A percentile compares a stretch with the other conserved stretches of the same genome.
phyloP scores from a whole-genome alignment of 1,284 basidiomycete genomes.

The Anthracocystis panici-leucophaei region DNA sequence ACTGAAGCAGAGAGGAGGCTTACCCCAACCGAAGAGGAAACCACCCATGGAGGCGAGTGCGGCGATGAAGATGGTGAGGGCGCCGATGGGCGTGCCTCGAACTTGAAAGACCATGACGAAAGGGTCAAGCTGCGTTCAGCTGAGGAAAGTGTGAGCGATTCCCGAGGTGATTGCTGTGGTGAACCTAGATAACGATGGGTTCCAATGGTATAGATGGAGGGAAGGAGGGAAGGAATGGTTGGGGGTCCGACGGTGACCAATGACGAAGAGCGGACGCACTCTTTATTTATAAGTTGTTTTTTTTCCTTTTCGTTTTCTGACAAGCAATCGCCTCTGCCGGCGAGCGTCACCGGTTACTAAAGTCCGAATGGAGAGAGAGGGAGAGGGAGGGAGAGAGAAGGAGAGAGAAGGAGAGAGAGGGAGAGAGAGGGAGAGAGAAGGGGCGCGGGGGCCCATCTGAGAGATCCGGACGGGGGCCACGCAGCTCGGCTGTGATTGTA shows the following conservation, averaged over 20 bases:
- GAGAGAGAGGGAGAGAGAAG: background rate
- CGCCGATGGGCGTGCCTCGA: slow-evolving; percentile 65
- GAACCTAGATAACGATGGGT: no score
- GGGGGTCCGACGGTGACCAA: no score
- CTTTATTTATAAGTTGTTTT: background rate
- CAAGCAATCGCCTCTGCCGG: background rate
- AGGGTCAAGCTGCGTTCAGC: background rate
- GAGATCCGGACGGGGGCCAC: background rate
- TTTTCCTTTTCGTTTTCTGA: background rate
- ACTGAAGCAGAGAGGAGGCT: background rate
- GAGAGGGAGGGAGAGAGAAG: background rate
- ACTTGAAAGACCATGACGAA: slow-evolving; percentile 48
- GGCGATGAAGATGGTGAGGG: slow-evolving; percentile 77
- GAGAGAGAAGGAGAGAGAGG: no score
- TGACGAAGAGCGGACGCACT: no score
- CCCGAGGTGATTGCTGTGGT: no score
- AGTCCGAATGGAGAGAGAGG: background rate
- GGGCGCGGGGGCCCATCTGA: slow-evolving; percentile 5
- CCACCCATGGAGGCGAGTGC: slow-evolving; percentile 81
- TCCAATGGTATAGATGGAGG: no score
- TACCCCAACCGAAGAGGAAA: slow-evolving; percentile 76
- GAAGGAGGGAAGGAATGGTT: no score
- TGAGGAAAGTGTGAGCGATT: no score
- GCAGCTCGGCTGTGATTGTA: slow-evolving; percentile 2
- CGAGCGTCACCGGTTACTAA: slow-evolving; percentile 1